Percentiles rank a stretch among this genome's conserved stretches.
phyloP scores from a whole-genome alignment of 2,329 filamentous ascomycete genomes.

The Blastomyces gilchristii region DNA sequence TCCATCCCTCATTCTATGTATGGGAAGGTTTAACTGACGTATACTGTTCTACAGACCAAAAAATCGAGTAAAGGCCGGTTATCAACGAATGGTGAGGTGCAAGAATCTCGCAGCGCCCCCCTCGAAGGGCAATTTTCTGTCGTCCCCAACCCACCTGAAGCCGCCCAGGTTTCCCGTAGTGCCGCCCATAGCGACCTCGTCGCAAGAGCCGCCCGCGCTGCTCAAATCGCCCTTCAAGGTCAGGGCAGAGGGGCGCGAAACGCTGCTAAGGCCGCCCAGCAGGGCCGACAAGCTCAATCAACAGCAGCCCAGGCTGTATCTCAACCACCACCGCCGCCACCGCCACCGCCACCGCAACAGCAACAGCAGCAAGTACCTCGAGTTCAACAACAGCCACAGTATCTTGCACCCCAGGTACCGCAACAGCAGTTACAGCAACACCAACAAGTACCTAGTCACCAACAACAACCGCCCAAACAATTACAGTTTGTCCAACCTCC shows the following conservation, averaged over 20 bases:
- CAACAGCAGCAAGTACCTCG: conserved; percentile 6
- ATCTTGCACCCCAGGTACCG: conserved; percentile 17
- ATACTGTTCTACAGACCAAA: conserved; percentile 23
- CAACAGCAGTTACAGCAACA: conserved; percentile 18
- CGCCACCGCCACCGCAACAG: conserved; percentile 13
- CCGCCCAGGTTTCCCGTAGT: conserved; percentile 29
- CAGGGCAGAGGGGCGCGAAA: conserved; percentile 22
- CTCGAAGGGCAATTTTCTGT: conserved; percentile 36
- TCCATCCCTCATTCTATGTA: background rate
- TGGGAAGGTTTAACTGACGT: conserved; percentile 16
- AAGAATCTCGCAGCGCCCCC: conserved; percentile 29
- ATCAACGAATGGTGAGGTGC: conserved; percentile 28
- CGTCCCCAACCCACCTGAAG: conserved; percentile 28
- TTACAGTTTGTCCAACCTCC: conserved; percentile 4
- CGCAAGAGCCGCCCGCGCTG: conserved; percentile 38
- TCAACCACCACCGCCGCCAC: conserved; percentile 22
- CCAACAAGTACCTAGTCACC: conserved; percentile 7
- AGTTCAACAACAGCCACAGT: conserved; percentile 3
- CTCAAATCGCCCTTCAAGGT: conserved; percentile 39
- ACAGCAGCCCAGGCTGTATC: conserved; percentile 24
- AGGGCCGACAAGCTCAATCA: conserved; percentile 20
- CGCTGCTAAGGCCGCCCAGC: conserved; percentile 1
- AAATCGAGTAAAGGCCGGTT: conserved; percentile 31
- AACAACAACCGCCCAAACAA: background rate
- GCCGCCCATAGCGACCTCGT: conserved; percentile 36